Base-by-base conservation (phyloP, 2,329 filamentous ascomycete genomes). In the Ramularia endophylla region DNA sequence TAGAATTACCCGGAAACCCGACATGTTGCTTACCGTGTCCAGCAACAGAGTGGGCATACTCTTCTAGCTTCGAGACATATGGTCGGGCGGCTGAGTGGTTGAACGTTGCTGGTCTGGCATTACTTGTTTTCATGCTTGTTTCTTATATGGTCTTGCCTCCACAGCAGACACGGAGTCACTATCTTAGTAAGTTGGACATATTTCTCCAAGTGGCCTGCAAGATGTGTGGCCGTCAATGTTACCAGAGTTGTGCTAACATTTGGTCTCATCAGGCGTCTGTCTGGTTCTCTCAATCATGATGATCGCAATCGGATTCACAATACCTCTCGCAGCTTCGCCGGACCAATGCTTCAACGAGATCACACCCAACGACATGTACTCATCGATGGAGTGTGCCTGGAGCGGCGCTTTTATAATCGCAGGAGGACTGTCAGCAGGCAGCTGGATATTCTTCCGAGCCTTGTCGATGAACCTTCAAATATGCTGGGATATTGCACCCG, bases 401-500 rank as follows among this genome's bases (percentile, higher is more conserved):
- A 95, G 89, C 1, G 92, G 92, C 8, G 77, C 87, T 1, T 82
- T 95, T 51, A 69, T 98, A 37, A 75, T 97, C 37, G 77, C 89
- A 20, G 92, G 92, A 39, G 92, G 89, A 31, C 86, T 89, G 75
- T 77, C 80, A 20, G 85, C 82, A 33, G 79, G 87, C 22, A 81
- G 94, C 64, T 98, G 92, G 90, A 77, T 89, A 50, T 94, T 95
- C 61, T 75, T 95, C 46, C 81, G 92, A 49, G 85, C 90, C 0
- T 68, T 97, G 25, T 94, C 88, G 4, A 82, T 98, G 55, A 92
- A 98, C 65, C 79, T 98, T 18, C 92, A 97, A 65, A 22, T 98
- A 51, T 95, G 89, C 71, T 98, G 92, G 92, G 88, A 97, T 63
- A 75, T 94, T 25, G 80, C 90, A 6, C 85, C 94, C 3, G 92